Evolutionary conservation across 192 early-diverging fungal species (phyloP), one percentile per base, ranked within the genome.

Genomic region (Pilaira anomala): DNA sequence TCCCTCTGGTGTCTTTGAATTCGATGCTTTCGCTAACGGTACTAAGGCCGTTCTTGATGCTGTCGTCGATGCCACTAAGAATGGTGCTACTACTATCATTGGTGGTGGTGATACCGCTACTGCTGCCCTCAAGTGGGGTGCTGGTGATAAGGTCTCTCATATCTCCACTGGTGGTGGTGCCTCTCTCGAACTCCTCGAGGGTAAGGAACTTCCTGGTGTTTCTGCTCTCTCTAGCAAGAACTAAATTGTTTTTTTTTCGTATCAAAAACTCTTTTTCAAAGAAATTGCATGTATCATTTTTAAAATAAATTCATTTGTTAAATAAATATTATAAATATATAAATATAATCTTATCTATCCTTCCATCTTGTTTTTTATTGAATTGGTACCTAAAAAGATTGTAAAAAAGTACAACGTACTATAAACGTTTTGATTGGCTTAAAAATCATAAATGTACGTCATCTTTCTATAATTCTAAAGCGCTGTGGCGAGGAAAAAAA

Each of bases 81-180:
- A 86, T 48, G 92, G 92, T 70, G 93, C 94, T 33, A 88, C 84
- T 54, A 91, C 90, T 26, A 97, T 98, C 69, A 87, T 96, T 69
- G 96, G 96, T 77, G 96, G 96, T 59, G 96, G 96, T 71, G 96
- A 98, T 77, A 96, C 96, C 59, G 96, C 96, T 51, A 97, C 96
- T 29, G 96, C 93, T 75, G 95, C 89, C 50, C 91, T 93, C 59
- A 88, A 98, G 72, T 94, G 90, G 78, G 64, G 71, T 56, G 77
- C 83, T 53, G 93, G 91, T 51, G 85, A 82, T 67, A 91, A 91
- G 77, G 89, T 98, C 76, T 87, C 85, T 30, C 96, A 98, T 76
- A 92, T 98, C 60, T 88, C 85, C 46, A 98, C 96, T 56, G 96
- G 96, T 68, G 96, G 96, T 49, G 96, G 96, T 84, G 96, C 96